Percentiles rank a stretch among this genome's conserved stretches.
phyloP scores from a whole-genome alignment of 2,329 filamentous ascomycete genomes.

The Alternaria infectoria region DNA sequence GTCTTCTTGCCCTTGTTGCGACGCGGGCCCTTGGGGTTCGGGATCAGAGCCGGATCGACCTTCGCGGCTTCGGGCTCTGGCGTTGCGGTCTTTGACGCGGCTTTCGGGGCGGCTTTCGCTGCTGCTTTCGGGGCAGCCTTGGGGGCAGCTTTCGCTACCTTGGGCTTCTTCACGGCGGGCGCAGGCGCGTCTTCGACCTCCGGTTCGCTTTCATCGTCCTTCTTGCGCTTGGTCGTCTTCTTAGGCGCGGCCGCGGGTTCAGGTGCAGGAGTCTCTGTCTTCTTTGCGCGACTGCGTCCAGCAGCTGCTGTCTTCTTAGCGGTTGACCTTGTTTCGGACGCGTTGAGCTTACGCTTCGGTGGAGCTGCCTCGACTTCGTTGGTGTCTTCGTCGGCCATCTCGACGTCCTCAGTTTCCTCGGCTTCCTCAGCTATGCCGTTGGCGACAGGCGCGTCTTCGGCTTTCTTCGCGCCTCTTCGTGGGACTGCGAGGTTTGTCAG shows the following conservation, averaged over 20 bases:
- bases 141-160: constrained; percentile 26
- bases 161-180: constrained; percentile 34
- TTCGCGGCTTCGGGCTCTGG: constrained; percentile 17
- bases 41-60: constrained; percentile 17
- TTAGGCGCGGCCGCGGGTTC: constrained; percentile 19
- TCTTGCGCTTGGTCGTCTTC: constrained; percentile 40
- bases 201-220: constrained; percentile 33
- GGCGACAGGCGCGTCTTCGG: constrained; percentile 20
- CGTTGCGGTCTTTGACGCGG: constrained; percentile 15
- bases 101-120: constrained; percentile 13
- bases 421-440: constrained; percentile 17
- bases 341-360: constrained; percentile 23
- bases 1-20: constrained; percentile 42
- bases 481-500: constrained; percentile 23
- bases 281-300: constrained; percentile 35
- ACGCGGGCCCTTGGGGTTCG: constrained; percentile 40
- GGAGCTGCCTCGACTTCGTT: constrained; percentile 9
- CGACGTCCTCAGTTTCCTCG: constrained; percentile 5
- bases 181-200: constrained; percentile 24
- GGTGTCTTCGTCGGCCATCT: constrained; percentile 6
- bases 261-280: constrained; percentile 30
- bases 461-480: constrained; percentile 35
- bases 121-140: constrained; percentile 20
- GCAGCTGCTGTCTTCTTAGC: constrained; percentile 21
- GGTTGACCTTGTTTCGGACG: constrained; percentile 4